Base-by-base conservation (phyloP, 2,329 filamentous ascomycete species). In the Chrysosporium keratinophilum region DNA sequence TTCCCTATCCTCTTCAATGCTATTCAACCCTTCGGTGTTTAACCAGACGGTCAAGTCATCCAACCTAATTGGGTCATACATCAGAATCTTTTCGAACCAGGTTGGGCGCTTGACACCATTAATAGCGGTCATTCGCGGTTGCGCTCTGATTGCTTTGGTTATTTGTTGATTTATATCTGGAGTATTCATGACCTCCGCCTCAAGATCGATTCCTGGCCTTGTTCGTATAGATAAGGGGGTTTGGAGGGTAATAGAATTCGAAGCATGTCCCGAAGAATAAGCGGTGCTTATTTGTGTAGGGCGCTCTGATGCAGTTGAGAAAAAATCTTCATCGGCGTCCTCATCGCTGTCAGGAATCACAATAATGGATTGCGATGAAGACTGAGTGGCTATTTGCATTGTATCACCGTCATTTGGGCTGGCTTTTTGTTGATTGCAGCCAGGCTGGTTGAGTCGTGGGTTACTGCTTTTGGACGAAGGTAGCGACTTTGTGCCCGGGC, bases 31-130 rank as follows among this genome's bases (percentile, higher is more conserved):
- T 11, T 84, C 84, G 2, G 77, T 77, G 61, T 95, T 96, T 14
- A 97, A 71, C 86, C 89, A 97, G 0, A 74, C 71, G 0, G 90
- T 79, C 12, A 98, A 73, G 59, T 96, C 89, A 69, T 97, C 91
- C 0, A 96, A 70, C 1, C 93, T 77, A 42, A 98, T 85, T 0
- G 91, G 88, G 62, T 97, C 90, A 65, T 94, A 97, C 66, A 97
- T 80, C 5, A 97, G 74, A 45, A 98, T 96, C 71, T 89, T 94
- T 69, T 97, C 88, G 61, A 94, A 78, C 87, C 90, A 97, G 1
- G 81, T 88, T 2, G 75, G 76, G 2, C 66, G 63, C 5, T 62
- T 66, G 5, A 67, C 64, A 54, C 76, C 65, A 7, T 66, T 69
- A 1, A 68, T 68, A 4, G 68, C 50, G 19, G 54, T 52, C 14